Evolutionary conservation across 2,329 filamentous ascomycete genomes (phyloP).

Genomic region (Fusarium avenaceum): DNA sequence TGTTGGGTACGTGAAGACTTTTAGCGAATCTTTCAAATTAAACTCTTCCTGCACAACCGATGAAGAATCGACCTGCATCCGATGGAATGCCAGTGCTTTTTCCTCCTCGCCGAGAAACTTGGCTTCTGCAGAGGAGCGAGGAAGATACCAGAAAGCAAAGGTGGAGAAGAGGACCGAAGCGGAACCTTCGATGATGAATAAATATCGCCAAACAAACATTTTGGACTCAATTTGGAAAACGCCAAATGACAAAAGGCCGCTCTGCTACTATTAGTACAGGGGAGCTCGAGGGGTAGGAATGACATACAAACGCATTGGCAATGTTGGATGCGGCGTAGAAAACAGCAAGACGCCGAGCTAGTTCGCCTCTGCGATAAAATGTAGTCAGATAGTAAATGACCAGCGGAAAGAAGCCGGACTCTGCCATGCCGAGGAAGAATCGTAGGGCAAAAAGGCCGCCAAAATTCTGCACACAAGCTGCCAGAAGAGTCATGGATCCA

Average conservation of each 20-base stretch:
- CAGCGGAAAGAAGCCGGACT: constrained; percentile 18
- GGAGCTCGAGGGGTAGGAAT: fast-evolving
- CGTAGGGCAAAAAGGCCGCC: constrained; percentile 15
- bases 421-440: constrained; percentile 18
- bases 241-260: constrained; percentile 11
- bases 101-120: constrained; percentile 24
- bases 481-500: constrained; percentile 17
- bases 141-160: constrained; percentile 29
- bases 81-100: constrained; percentile 13
- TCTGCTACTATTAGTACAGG: fast-evolving
- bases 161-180: constrained; percentile 11
- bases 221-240: constrained; percentile 21
- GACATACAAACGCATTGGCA: constrained; percentile 20
- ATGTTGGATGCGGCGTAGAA: constrained; percentile 24
- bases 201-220: constrained; percentile 16
- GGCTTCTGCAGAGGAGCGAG: constrained; percentile 4
- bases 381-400: constrained; percentile 26
- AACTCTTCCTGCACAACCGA: constrained; percentile 27
- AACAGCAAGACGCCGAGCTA: constrained; percentile 14
- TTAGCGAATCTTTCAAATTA: constrained; percentile 20
- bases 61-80: constrained; percentile 21
- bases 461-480: constrained; percentile 16
- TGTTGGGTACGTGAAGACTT: constrained; percentile 22
- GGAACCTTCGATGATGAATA: constrained; percentile 23
- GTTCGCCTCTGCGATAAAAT: constrained; percentile 15